Evolutionary conservation across 495 filamentous ascomycete species (phyloP).

Genomic region (Pyronema domesticum): DNA sequence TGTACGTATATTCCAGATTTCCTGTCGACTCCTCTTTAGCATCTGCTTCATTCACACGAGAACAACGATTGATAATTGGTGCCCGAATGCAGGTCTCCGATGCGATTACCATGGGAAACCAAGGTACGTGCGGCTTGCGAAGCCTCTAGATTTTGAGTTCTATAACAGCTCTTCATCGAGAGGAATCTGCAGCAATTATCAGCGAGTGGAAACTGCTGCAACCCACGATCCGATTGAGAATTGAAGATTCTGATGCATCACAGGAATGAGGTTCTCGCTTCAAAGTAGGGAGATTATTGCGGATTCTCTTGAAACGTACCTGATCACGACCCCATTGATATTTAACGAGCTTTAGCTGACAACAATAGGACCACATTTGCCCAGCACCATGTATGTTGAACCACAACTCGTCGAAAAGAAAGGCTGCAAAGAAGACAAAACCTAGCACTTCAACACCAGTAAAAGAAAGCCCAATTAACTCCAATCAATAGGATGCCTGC

Average conservation of each 20-base stretch:
- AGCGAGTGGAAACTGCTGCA: background rate
- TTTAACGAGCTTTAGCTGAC: background rate
- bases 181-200: too few relatives aligned
- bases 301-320: constrained; percentile 84
- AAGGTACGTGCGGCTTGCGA: constrained; percentile 38
- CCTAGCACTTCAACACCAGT: constrained; percentile 3
- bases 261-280: constrained; percentile 93
- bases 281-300: constrained; percentile 91
- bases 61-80: background rate
- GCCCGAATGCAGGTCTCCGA: constrained; percentile 33
- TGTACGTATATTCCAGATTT: constrained; percentile 35
- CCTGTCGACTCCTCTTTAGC: constrained; percentile 15
- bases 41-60: background rate
- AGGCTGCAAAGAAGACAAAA: too few relatives aligned
- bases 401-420: too few relatives aligned
- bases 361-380: constrained; percentile 23
- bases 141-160: too few relatives aligned
- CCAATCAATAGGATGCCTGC: constrained; percentile 55
- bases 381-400: constrained; percentile 24
- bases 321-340: constrained; percentile 48
- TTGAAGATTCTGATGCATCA: too few relatives aligned
- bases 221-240: too few relatives aligned
- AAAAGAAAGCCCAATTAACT: constrained; percentile 14
- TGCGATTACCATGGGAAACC: constrained; percentile 90
- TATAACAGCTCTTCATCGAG: too few relatives aligned